Evolutionary conservation across 768 basidiomycete species (phyloP).

Genomic region (Pleurotus cornucopiae): DNA sequence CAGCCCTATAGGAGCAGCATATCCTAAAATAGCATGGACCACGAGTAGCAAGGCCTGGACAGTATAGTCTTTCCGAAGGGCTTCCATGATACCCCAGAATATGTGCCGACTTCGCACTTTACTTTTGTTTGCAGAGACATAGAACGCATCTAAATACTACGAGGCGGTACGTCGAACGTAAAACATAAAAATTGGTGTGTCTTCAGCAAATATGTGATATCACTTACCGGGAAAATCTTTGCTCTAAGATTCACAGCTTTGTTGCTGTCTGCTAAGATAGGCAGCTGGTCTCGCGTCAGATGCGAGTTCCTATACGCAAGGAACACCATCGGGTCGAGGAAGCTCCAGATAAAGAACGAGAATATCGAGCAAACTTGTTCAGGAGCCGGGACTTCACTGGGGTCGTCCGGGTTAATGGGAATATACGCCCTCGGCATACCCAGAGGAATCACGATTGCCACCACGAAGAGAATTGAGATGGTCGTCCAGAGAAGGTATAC

Average conservation of each 20-base stretch:
- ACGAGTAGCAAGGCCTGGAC: conserved; percentile 24
- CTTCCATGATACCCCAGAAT: conserved; percentile 28
- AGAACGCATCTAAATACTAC: conserved; percentile 14
- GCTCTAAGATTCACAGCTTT: conserved; percentile 21
- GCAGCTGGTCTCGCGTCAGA: conserved; percentile 48
- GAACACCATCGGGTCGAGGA: conserved; percentile 50
- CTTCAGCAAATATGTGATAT: neutral
- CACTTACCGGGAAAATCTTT: conserved; percentile 20
- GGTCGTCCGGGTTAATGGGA: conserved; percentile 47
- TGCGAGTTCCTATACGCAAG: conserved; percentile 42
- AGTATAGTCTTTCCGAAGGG: conserved; percentile 30
- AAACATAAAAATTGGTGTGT: neutral
- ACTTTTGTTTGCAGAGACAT: conserved; percentile 19
- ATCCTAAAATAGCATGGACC: conserved; percentile 20
- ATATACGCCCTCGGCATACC: conserved; percentile 47
- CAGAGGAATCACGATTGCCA: conserved; percentile 46
- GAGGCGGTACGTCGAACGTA: conserved; percentile 5
- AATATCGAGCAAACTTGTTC: conserved; percentile 50
- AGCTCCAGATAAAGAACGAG: conserved; percentile 42
- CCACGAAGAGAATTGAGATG: conserved; percentile 35
- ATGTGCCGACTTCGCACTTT: conserved; percentile 10
- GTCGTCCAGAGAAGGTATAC: conserved; percentile 48
- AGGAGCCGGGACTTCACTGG: conserved; percentile 31
- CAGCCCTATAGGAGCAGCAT: conserved; percentile 35
- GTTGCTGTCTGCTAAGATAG: conserved; percentile 65